Conservation (phyloP, 1,284 basidiomycete species). For the Gymnopus androsaceus region DNA sequence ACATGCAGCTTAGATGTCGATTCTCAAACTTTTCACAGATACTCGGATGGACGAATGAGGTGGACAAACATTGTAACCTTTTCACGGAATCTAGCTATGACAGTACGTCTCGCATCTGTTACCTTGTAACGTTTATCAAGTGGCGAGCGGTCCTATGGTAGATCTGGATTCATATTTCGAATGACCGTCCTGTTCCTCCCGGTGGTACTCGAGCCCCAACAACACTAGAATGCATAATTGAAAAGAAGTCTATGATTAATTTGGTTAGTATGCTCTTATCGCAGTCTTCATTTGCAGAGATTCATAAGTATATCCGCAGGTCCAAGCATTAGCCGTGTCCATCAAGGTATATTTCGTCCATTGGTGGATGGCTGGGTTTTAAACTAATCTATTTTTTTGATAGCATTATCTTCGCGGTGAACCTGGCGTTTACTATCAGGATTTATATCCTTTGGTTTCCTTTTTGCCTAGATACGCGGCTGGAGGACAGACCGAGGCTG, state of each 20-base stretch:
- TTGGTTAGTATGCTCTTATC: conserved; percentile 39
- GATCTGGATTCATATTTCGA: conserved; percentile 66
- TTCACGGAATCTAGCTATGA: conserved; percentile 55
- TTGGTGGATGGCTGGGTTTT: conserved; percentile 16
- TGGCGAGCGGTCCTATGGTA: conserved; percentile 27
- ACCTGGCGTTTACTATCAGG: conserved; percentile 63
- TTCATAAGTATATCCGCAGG: too few species aligned
- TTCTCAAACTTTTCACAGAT: conserved; percentile 35
- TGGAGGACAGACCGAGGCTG: conserved; percentile 33
- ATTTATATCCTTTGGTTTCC: conserved; percentile 62
- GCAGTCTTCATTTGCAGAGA: too few species aligned
- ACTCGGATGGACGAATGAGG: conserved; percentile 62
- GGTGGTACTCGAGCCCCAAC: conserved; percentile 24
- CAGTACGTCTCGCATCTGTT: conserved; percentile 39
- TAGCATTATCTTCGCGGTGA: conserved; percentile 68
- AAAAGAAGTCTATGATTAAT: conserved; percentile 77
- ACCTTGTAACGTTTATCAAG: background rate
- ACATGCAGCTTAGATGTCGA: background rate
- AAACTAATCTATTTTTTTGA: conserved; percentile 22
- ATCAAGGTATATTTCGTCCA: conserved; percentile 46
- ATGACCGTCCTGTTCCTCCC: conserved; percentile 36
- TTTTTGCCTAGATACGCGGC: conserved; percentile 60
- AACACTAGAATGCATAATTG: conserved; percentile 53
- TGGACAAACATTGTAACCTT: conserved; percentile 61
- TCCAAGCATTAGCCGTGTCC: conserved; percentile 65